Percentiles rank a stretch among this genome's conserved stretches.
Evolutionary conservation across 208 protist species (phyloP).

Genomic region (Trypanosoma rangeli): DNA sequence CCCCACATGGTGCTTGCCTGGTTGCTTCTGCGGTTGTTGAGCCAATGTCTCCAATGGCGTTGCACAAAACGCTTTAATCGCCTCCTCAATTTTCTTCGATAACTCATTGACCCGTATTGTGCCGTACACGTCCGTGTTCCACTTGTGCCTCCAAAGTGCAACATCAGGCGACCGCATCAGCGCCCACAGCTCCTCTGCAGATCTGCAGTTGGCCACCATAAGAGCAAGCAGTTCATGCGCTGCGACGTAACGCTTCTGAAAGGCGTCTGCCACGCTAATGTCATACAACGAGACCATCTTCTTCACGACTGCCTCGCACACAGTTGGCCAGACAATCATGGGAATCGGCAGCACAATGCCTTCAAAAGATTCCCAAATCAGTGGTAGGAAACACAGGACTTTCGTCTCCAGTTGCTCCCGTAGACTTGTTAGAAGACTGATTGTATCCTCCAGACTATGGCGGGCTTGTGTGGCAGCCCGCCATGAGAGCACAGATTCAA

Average conservation of each 20-base stretch:
- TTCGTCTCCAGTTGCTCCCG: constrained; percentile 32
- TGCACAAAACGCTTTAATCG: not conserved
- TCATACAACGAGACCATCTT: constrained; percentile 80
- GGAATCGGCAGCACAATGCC: constrained; percentile 40
- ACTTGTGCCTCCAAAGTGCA: constrained; percentile 79
- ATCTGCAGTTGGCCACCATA: constrained; percentile 52
- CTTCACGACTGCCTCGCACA: constrained; percentile 78
- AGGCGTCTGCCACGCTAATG: constrained; percentile 68
- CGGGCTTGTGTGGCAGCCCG: constrained; percentile 75
- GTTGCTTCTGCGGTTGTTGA: not conserved
- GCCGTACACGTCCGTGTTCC: constrained; percentile 89
- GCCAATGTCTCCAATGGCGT: constrained; percentile 8
- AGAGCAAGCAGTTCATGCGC: constrained; percentile 63
- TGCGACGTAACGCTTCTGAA: constrained; percentile 66
- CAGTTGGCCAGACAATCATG: constrained; percentile 73
- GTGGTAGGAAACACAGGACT: constrained; percentile 52
- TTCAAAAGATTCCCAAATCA: constrained; percentile 49
- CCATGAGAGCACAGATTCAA: constrained; percentile 80
- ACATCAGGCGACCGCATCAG: constrained; percentile 70
- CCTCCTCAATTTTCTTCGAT: constrained; percentile 9
- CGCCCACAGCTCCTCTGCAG: constrained; percentile 50
- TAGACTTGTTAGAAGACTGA: constrained; percentile 56
- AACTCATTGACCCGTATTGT: constrained; percentile 63
- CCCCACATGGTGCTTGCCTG: not conserved
- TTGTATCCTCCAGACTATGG: constrained; percentile 54